Evolutionary conservation across 331 rosid genomes (phyloP).

Genomic region (Quercus lobata): DNA sequence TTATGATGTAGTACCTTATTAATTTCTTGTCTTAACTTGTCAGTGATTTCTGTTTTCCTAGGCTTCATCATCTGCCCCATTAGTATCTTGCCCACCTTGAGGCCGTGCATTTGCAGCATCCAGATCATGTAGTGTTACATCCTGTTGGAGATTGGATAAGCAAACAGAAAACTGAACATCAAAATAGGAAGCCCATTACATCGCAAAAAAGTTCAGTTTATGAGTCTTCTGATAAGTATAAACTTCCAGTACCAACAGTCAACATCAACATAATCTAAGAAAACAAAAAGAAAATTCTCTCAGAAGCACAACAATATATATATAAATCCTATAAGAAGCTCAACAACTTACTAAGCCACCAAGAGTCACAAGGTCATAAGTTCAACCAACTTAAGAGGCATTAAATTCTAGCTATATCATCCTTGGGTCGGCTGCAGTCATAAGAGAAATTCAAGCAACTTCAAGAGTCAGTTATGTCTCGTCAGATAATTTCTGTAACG

Average conservation of each 20-base stretch:
- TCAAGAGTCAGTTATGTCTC: not conserved
- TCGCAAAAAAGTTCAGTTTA: not conserved
- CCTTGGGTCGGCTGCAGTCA: not conserved
- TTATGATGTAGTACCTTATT: slow-evolving; percentile 50
- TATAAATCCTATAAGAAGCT: not conserved
- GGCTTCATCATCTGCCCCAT: slow-evolving; percentile 99
- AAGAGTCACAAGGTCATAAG: not conserved
- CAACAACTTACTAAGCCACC: not conserved
- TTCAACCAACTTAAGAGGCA: not conserved
- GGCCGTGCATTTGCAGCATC: slow-evolving; percentile 95
- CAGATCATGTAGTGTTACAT: slow-evolving; percentile 83
- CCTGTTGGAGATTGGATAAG: slow-evolving; percentile 32
- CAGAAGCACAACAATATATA: not conserved
- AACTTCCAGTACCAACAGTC: not conserved
- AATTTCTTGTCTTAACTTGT: slow-evolving; percentile 92
- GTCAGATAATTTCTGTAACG: not conserved
- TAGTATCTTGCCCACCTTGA: slow-evolving; percentile 94
- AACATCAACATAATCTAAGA: not conserved
- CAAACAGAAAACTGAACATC: not conserved
- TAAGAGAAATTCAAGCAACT: not conserved
- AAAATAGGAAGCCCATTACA: slow-evolving; percentile 1
- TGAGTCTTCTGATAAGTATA: not conserved
- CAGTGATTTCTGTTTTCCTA: slow-evolving; percentile 93
- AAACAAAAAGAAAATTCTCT: not conserved
- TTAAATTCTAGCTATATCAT: not conserved